Percentiles rank a stretch among this genome's conserved stretches.
These are phyloP conservation scores for Kalanchoe fedtschenkoi DNA, from an alignment of 164 flowering plant species.

Conservation along the genomic window DNA sequence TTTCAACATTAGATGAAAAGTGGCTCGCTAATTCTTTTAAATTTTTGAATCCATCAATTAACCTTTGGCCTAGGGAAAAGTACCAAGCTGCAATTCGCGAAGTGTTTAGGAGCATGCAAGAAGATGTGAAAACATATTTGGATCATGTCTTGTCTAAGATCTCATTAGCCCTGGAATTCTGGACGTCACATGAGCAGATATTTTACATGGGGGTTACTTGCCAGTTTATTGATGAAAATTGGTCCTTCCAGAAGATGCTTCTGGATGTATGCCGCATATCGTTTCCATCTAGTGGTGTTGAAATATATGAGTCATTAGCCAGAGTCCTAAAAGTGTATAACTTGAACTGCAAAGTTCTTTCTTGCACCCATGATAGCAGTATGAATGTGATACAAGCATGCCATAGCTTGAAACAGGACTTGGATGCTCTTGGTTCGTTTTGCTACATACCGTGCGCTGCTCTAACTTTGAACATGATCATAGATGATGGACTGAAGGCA, in stretches of 20 bases:
- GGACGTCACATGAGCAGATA: constrained; percentile 80
- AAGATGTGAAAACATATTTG: constrained; percentile 45
- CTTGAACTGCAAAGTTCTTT: constrained; percentile 55
- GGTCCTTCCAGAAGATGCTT: constrained; percentile 71
- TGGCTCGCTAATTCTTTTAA: constrained; percentile 67
- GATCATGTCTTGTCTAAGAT: constrained; percentile 63
- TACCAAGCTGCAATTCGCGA: constrained; percentile 50
- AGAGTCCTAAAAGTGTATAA: constrained; percentile 64
- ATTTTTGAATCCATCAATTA: constrained; percentile 56
- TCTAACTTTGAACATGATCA: constrained; percentile 62
- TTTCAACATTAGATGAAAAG: constrained; percentile 62
- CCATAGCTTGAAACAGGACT: constrained; percentile 54
- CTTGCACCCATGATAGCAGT: constrained; percentile 84
- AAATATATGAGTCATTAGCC: constrained; percentile 48
- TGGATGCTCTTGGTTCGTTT: constrained; percentile 62
- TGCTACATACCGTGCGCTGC: constrained; percentile 90
- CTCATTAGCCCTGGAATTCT: constrained; percentile 67
- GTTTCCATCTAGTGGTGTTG: constrained; percentile 49
- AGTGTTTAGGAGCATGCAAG: constrained; percentile 74
- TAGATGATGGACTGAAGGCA: constrained; percentile 70
- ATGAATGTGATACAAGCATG: constrained; percentile 61
- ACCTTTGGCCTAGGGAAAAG: constrained; percentile 63
- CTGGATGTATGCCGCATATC: constrained; percentile 79
- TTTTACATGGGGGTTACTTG: constrained; percentile 73
- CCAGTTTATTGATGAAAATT: constrained; percentile 89